phyloP scores from a whole-genome alignment of 139 green algal species.

The Volvox reticuliferus region DNA sequence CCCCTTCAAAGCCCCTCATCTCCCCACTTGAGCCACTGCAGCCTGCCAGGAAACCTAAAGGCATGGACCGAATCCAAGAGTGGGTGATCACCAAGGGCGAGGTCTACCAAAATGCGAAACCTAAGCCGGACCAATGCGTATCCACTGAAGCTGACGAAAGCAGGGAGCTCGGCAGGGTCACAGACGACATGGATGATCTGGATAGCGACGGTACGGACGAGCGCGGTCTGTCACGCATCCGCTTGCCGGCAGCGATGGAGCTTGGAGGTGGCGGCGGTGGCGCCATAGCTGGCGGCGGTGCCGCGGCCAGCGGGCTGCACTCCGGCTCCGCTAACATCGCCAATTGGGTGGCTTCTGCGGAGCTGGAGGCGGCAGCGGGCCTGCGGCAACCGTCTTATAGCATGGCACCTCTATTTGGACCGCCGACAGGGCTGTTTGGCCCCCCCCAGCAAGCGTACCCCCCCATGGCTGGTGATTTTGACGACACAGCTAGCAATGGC shows the following conservation, averaged over 20 bases:
- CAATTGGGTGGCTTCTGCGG: neutral
- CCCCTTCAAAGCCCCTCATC: too few species aligned
- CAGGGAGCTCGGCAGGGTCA: too few species aligned
- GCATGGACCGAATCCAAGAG: neutral
- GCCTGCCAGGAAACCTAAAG: neutral
- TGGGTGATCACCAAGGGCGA: conserved; percentile 29
- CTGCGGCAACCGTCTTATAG: neutral
- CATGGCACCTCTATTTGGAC: neutral
- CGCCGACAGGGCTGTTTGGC: neutral
- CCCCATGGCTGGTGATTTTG: neutral
- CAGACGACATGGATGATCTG: too few species aligned
- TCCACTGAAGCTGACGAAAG: neutral
- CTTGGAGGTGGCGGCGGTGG: neutral
- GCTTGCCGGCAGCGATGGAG: neutral
- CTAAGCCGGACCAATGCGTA: neutral
- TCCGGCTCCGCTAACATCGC: neutral
- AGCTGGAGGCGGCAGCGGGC: neutral
- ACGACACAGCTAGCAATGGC: conserved; percentile 29
- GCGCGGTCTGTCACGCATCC: neutral
- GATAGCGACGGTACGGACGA: neutral
- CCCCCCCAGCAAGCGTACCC: neutral
- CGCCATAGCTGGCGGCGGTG: too few species aligned
- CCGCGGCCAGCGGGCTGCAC: neutral
- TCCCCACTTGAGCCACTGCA: neutral
- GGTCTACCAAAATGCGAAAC: conserved; percentile 16